Percentiles rank a stretch among this genome's conserved stretches.
Evolutionary conservation across 148 eudicot genomes (phyloP).

Genomic region (Rhododendron williamsianum): DNA sequence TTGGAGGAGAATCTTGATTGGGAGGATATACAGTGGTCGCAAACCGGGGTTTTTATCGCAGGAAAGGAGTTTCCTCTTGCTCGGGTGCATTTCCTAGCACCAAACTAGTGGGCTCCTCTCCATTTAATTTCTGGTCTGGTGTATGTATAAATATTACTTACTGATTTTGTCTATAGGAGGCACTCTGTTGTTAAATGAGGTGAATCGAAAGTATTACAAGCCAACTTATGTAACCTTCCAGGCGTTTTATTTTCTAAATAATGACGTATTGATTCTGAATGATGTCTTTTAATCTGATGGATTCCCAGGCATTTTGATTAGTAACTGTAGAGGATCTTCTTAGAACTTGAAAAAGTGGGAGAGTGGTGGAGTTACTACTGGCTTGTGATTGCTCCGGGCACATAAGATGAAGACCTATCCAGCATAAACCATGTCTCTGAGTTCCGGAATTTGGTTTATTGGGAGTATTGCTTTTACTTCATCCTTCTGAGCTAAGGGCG

Average conservation of each 20-base stretch:
- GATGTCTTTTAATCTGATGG: not conserved
- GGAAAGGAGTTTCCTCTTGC: constrained; percentile 84
- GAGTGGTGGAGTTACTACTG: not conserved
- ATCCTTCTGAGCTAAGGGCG: not conserved
- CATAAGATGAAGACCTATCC: not conserved
- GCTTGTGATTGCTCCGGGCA: not conserved
- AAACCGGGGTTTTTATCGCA: constrained; percentile 73
- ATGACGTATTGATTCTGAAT: not conserved
- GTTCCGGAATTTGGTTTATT: not conserved
- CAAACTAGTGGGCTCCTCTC: constrained; percentile 30
- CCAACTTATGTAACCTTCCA: not conserved
- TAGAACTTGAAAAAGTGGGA: not conserved
- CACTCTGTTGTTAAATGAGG: not conserved
- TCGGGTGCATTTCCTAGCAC: constrained; percentile 72
- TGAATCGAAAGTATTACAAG: not conserved
- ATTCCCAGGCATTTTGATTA: not conserved
- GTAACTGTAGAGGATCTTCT: not conserved
- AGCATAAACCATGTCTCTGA: not conserved
- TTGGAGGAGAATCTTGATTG: constrained; percentile 82
- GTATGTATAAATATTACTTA: not conserved
- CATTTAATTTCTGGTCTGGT: not conserved
- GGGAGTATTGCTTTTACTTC: not conserved
- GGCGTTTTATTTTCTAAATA: not conserved
- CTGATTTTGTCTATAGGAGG: not conserved
- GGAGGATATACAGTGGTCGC: constrained; percentile 93